Evolutionary conservation across 345 rosid genomes (phyloP).

Genomic region (Barbarea vulgaris): DNA sequence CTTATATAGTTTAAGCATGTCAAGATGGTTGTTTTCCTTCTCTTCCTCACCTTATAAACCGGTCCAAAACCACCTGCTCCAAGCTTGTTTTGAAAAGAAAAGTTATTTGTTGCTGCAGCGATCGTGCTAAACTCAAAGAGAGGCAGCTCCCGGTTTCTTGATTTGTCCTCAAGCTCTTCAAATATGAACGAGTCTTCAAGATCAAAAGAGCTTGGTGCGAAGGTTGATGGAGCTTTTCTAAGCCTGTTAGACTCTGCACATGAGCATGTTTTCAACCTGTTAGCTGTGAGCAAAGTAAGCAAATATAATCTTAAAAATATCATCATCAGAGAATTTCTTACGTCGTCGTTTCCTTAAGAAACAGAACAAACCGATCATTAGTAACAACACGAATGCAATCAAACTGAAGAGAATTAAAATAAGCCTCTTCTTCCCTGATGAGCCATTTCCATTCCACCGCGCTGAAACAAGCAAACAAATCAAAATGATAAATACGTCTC

Average conservation of each 20-base stretch:
- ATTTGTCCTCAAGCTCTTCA: conserved; percentile 40
- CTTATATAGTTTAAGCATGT: neutral
- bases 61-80: conserved; percentile 80
- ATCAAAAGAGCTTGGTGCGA: conserved; percentile 28
- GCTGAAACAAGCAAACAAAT: conserved; percentile 29
- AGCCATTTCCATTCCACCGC: conserved; percentile 33
- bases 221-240: conserved; percentile 3
- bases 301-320: too few species aligned
- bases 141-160: conserved; percentile 49
- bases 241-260: conserved; percentile 34
- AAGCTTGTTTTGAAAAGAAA: conserved; percentile 56
- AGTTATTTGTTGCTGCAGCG: conserved; percentile 56
- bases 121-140: conserved; percentile 51
- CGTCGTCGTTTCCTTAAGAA: conserved; percentile 44
- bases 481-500: neutral
- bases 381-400: conserved; percentile 12
- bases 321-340: neutral
- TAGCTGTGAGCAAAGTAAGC: neutral
- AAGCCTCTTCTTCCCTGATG: conserved; percentile 37
- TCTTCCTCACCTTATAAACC: conserved; percentile 60
- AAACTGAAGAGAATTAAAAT: conserved; percentile 29
- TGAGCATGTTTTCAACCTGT: conserved; percentile 6
- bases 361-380: conserved; percentile 19
- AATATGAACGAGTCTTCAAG: conserved; percentile 32
- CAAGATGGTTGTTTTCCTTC: neutral